These are phyloP conservation scores for Colletotrichum echinochloae DNA, from an alignment of 2,329 filamentous ascomycete species.

Conservation along the genomic window DNA sequence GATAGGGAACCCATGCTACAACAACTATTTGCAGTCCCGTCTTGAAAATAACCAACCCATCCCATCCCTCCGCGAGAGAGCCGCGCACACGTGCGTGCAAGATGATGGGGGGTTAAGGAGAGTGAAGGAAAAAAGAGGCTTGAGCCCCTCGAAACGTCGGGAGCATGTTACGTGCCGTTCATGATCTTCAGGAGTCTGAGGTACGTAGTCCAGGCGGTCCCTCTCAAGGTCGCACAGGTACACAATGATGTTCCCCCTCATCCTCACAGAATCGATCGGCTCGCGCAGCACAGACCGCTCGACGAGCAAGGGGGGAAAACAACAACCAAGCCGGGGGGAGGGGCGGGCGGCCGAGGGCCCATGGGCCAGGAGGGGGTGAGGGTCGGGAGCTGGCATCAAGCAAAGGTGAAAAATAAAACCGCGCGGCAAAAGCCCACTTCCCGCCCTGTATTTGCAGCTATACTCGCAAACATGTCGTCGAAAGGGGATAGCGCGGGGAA, in stretches of 20 bases:
- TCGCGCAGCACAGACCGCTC: slow-evolving; percentile 29
- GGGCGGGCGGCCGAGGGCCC: too few species aligned
- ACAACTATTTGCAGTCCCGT: slow-evolving; percentile 6
- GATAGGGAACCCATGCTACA: background rate
- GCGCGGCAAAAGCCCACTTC: slow-evolving; percentile 16
- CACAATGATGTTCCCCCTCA: background rate
- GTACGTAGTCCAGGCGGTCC: too few species aligned
- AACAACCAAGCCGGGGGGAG: too few species aligned
- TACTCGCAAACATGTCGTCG: slow-evolving; percentile 33
- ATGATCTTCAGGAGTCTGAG: slow-evolving; percentile 29
- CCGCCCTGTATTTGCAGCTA: background rate
- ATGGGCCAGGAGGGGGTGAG: too few species aligned
- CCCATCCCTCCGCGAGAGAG: too few species aligned
- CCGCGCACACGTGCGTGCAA: too few species aligned
- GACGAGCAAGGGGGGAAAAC: slow-evolving; percentile 14
- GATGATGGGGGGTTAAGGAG: too few species aligned
- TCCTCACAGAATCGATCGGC: slow-evolving; percentile 2
- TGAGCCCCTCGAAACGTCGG: slow-evolving; percentile 1
- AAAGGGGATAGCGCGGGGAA: slow-evolving; percentile 33
- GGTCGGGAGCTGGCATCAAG: background rate
- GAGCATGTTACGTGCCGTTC: slow-evolving; percentile 1
- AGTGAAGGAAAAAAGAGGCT: background rate
- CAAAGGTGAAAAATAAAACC: background rate
- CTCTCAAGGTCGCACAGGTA: too few species aligned
- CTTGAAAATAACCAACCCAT: background rate